These are phyloP conservation scores for Tetradesmus obliquus DNA, from an alignment of 139 green algal genomes.

Conservation along the genomic window DNA sequence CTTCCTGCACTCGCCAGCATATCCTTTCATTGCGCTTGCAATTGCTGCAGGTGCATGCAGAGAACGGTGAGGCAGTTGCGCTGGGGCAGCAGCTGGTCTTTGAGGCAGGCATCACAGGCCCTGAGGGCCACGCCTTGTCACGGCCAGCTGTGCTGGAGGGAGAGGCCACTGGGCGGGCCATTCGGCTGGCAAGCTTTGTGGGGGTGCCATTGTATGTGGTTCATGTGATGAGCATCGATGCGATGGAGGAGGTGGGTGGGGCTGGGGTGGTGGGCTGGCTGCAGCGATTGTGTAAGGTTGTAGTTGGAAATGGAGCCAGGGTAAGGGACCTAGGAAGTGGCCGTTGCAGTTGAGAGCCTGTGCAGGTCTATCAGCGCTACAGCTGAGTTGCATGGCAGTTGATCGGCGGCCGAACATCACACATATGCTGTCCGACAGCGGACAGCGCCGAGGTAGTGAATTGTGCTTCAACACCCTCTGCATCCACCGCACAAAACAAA, in stretches of 20 bases:
- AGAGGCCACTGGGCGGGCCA: conserved; percentile 90
- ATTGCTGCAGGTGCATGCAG: conserved; percentile 81
- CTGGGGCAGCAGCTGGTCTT: conserved; percentile 76
- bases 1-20: neutral
- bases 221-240: conserved; percentile 95
- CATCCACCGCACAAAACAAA: too few relatives aligned
- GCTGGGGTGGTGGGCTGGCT: too few relatives aligned
- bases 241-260: conserved; percentile 77
- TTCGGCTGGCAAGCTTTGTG: conserved; percentile 85
- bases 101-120: conserved; percentile 80
- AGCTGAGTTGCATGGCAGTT: too few relatives aligned
- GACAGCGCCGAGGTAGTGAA: too few relatives aligned
- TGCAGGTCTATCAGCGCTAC: too few relatives aligned
- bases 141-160: conserved; percentile 87
- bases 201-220: conserved; percentile 96
- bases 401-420: too few relatives aligned
- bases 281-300: too few relatives aligned
- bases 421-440: too few relatives aligned
- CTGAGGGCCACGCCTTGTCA: conserved; percentile 91
- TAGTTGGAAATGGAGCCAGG: too few relatives aligned
- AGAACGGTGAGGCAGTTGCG: conserved; percentile 94
- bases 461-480: too few relatives aligned
- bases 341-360: too few relatives aligned
- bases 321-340: too few relatives aligned
- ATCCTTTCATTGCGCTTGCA: neutral